Base-by-base conservation (phyloP, 345 rosid species). In the Aquilaria yunnanensis region DNA sequence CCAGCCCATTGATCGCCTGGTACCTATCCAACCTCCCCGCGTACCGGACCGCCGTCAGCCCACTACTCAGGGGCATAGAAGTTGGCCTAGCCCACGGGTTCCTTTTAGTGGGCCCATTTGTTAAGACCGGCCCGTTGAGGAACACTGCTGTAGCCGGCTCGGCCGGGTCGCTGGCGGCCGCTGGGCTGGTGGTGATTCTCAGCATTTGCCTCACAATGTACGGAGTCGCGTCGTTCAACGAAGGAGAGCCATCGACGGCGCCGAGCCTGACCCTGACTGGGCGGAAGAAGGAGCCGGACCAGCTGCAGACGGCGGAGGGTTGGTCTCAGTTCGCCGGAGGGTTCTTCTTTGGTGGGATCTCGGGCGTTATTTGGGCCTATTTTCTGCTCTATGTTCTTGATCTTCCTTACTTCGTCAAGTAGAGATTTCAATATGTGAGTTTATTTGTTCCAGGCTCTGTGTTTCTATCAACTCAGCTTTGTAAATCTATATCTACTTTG, bases 21-120 rank as follows among this genome's bases (percentile, higher is more conserved):
- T 94, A 88, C 81, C 91, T 90, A 32, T 90, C 99, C 47, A 88
- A 94, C 82, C 92, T 94, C 32, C 97, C 99, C 0, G 97, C 91
- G 14, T 94, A 94, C 80, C 69, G 96, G 65, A 94, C 99, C 1
- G 96, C 97, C 0, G 97, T 94, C 47, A 90, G 66, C 75, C 99
- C 99, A 1, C 99, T 94, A 60, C 95, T 94, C 59, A 74, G 97
- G 0, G 99, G 97, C 1, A 62, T 90, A 0, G 97, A 90, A 71
- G 91, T 88, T 8, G 96, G 99, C 10, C 62, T 90, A 31, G 97
- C 99, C 34, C 97, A 90, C 46, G 99, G 96, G 12, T 77, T 74
- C 65, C 87, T 94, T 51, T 78, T 94, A 6, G 97, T 90, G 0
- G 99, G 99, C 1, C 99, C 96, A 5, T 94, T 94, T 54, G 96